Conservation (phyloP, 257 asterid genomes). For the Sherardia arvensis region DNA sequence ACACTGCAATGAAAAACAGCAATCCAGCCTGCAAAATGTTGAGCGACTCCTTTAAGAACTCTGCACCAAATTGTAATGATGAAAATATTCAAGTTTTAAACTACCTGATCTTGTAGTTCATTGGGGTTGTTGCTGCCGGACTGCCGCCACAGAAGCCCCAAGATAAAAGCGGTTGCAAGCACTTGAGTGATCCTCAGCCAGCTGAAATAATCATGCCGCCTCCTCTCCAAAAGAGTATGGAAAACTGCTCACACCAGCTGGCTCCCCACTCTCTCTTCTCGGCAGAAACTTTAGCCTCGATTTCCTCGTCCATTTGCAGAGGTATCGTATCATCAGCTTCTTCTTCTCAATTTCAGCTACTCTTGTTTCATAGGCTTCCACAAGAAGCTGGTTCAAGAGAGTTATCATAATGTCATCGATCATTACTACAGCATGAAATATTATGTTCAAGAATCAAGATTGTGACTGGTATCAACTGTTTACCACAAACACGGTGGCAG, state of each 20-base stretch:
- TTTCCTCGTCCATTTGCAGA: slow-evolving; percentile 44
- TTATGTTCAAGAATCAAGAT: too few relatives aligned
- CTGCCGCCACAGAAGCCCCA: slow-evolving; percentile 95
- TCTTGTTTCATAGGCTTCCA: slow-evolving; percentile 68
- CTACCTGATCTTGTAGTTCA: slow-evolving; percentile 63
- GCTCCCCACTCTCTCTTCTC: slow-evolving; percentile 85
- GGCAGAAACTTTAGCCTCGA: slow-evolving; percentile 32
- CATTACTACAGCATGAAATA: too few relatives aligned
- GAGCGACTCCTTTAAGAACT: neutral
- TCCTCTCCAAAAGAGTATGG: slow-evolving; percentile 68
- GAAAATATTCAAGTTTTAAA: neutral
- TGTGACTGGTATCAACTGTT: too few relatives aligned
- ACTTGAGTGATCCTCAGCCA: slow-evolving; percentile 91
- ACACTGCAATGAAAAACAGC: slow-evolving; percentile 82
- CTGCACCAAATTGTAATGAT: neutral
- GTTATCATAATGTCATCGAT: too few relatives aligned
- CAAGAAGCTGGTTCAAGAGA: slow-evolving; percentile 51
- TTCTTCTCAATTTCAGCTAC: slow-evolving; percentile 67
- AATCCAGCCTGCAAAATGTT: slow-evolving; percentile 62
- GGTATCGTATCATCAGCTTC: slow-evolving; percentile 43
- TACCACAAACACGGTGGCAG: slow-evolving; percentile 53
- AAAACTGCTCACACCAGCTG: slow-evolving; percentile 78
- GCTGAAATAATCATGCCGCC: slow-evolving; percentile 84
- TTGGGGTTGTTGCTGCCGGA: slow-evolving; percentile 51
- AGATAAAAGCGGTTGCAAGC: slow-evolving; percentile 70